Conservation (phyloP, 2,329 filamentous ascomycete genomes). For the Trichoderma endophyticum region DNA sequence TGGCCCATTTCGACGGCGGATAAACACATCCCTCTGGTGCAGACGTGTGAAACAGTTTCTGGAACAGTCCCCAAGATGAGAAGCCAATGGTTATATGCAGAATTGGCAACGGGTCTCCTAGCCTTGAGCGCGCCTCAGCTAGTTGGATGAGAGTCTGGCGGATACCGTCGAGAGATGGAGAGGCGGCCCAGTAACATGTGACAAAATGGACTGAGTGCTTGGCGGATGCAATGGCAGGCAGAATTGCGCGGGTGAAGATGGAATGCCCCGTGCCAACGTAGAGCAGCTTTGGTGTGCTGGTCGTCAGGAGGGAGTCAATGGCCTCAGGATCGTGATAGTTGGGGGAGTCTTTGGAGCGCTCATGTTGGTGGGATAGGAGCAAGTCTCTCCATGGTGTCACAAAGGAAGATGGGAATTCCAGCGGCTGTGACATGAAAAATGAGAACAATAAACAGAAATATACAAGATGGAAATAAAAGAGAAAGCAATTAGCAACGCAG, state of each 20-base stretch:
- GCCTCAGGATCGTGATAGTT: conserved; percentile 45
- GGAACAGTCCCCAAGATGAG: conserved; percentile 67
- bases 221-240: conserved; percentile 60
- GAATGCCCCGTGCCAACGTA: conserved; percentile 56
- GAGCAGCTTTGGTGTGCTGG: conserved; percentile 47
- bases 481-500: background rate
- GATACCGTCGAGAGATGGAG: conserved; percentile 57
- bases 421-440: background rate
- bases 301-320: conserved; percentile 46
- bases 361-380: conserved; percentile 31
- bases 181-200: conserved; percentile 79
- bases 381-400: conserved; percentile 38
- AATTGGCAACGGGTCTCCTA: conserved; percentile 24
- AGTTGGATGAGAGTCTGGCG: conserved; percentile 56
- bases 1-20: conserved; percentile 55
- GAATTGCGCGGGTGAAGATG: conserved; percentile 52
- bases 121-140: conserved; percentile 42
- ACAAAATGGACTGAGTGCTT: conserved; percentile 68
- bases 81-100: conserved; percentile 71
- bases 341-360: conserved; percentile 45
- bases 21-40: conserved; percentile 61
- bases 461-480: fast-evolving
- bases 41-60: conserved; percentile 73
- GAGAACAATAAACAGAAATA: background rate
- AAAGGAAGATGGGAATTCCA: conserved; percentile 37